Conservation (phyloP, 2,329 filamentous ascomycete genomes). For the Pseudogymnoascus destructans region DNA sequence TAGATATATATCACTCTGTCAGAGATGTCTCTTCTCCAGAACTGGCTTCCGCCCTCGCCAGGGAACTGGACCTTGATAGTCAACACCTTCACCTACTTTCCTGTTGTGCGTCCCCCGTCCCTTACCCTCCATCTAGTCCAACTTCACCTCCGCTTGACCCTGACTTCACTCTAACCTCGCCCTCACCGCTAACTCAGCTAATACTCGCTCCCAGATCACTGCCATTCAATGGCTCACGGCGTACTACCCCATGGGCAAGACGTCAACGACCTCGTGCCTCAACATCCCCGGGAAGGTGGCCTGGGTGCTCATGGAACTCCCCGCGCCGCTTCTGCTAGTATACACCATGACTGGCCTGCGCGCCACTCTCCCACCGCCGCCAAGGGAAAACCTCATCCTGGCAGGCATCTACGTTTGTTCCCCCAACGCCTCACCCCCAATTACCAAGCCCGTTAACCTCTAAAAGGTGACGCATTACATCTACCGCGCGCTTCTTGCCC, state of each 20-base stretch:
- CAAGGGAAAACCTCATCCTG: conserved; percentile 68
- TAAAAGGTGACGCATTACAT: conserved; percentile 65
- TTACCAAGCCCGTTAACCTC: neutral
- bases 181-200: neutral
- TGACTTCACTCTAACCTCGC: neutral
- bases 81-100: conserved; percentile 39
- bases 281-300: conserved; percentile 83
- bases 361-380: conserved; percentile 45
- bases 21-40: conserved; percentile 21
- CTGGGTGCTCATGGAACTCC: conserved; percentile 81
- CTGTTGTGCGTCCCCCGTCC: conserved; percentile 31
- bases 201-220: conserved; percentile 43
- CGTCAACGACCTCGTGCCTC: conserved; percentile 56
- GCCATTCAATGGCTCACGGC: conserved; percentile 58
- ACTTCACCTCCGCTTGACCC: neutral
- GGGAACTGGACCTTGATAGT: conserved; percentile 44
- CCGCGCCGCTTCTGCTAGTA: conserved; percentile 62
- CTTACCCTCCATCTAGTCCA: neutral
- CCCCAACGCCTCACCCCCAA: neutral
- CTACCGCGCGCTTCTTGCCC: conserved; percentile 76
- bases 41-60: conserved; percentile 40
- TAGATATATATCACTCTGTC: no score
- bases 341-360: conserved; percentile 64
- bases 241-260: conserved; percentile 90
- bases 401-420: conserved; percentile 45